These are phyloP conservation scores for Arbutus unedo DNA, from an alignment of 148 eudicot genomes.

Conservation along the genomic window DNA sequence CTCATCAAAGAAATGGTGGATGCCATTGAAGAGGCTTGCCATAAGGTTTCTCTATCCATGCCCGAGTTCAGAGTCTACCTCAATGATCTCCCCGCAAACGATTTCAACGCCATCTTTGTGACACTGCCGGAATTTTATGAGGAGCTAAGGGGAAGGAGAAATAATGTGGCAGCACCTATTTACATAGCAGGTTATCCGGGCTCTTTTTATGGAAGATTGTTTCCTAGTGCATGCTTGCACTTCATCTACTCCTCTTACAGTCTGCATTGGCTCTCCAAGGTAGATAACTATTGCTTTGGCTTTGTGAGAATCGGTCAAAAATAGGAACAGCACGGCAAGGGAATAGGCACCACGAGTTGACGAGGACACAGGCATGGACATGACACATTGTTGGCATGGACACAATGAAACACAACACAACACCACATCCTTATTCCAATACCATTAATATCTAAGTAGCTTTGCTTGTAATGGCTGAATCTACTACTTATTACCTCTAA, in stretches of 20 bases:
- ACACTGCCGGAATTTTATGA: conserved; percentile 42
- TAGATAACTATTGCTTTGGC: conserved; percentile 10
- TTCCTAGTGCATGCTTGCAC: conserved; percentile 63
- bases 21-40: conserved; percentile 32
- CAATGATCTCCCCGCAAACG: conserved; percentile 62
- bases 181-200: conserved; percentile 78
- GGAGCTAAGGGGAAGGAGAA: conserved; percentile 21
- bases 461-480: no score
- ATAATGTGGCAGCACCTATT: conserved; percentile 23
- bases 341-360: no score
- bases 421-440: no score
- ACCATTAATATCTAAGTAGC: no score
- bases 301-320: no score
- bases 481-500: no score
- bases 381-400: no score
- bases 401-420: no score
- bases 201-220: conserved; percentile 62
- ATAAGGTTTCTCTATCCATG: conserved; percentile 10
- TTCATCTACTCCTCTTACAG: conserved; percentile 71
- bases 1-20: conserved; percentile 43
- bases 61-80: conserved; percentile 55
- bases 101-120: conserved; percentile 46
- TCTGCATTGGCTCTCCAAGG: conserved; percentile 86
- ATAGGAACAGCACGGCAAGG: no score
- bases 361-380: no score